A percentile compares a stretch with the other conserved stretches of the same genome.
Conservation (phyloP, 352 stramenopile species). For the Lagenidium giganteum region DNA sequence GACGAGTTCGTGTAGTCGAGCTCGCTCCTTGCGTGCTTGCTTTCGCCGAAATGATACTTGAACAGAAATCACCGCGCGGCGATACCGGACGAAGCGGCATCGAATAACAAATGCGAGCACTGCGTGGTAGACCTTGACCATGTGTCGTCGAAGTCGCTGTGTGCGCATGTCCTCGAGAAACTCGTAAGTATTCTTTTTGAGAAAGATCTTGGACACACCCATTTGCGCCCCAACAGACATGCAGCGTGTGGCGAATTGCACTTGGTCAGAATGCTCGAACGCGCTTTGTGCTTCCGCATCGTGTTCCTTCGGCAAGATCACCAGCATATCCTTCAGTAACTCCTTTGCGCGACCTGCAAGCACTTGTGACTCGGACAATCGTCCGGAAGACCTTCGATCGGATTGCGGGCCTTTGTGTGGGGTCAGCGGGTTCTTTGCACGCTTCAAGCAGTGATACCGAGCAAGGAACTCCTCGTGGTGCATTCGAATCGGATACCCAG, state of each 20-base stretch:
- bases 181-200: conserved; percentile 88
- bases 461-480: conserved; percentile 67
- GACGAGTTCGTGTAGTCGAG: conserved; percentile 26
- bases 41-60: conserved; percentile 65
- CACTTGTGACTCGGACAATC: conserved; percentile 30
- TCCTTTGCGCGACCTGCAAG: conserved; percentile 54
- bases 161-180: conserved; percentile 88
- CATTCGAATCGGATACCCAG: conserved; percentile 79
- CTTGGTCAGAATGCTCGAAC: conserved; percentile 65
- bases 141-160: conserved; percentile 56
- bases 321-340: conserved; percentile 83
- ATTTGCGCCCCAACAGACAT: conserved; percentile 84
- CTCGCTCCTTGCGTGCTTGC: conserved; percentile 23
- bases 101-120: conserved; percentile 58
- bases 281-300: conserved; percentile 73
- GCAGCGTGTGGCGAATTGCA: conserved; percentile 54
- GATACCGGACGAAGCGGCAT: conserved; percentile 48
- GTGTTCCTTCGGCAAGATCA: conserved; percentile 86
- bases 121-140: conserved; percentile 69
- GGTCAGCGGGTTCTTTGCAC: conserved; percentile 33
- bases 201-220: conserved; percentile 94
- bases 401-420: conserved; percentile 31
- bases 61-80: conserved; percentile 41
- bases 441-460: conserved; percentile 71
- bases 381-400: too few relatives aligned